phyloP scores from a whole-genome alignment of 768 basidiomycete species.

The Mycena maculata region DNA sequence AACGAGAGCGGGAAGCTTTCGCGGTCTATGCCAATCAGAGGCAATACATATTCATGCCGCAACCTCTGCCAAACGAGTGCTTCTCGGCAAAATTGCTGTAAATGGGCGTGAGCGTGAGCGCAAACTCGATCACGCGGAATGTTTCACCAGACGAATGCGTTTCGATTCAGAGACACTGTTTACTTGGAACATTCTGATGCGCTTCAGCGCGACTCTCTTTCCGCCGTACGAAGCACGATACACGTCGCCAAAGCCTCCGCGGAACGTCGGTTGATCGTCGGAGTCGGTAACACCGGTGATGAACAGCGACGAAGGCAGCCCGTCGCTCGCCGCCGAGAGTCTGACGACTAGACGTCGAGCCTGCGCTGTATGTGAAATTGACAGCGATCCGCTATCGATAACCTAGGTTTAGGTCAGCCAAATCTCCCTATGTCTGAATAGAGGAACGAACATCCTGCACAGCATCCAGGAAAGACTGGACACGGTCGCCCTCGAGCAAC shows the following conservation, averaged over 20 bases:
- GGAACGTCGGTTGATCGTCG: constrained; percentile 6
- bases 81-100: constrained; percentile 14
- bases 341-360: constrained; percentile 6
- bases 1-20: constrained; percentile 10
- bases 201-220: constrained; percentile 1
- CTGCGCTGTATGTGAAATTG: not conserved
- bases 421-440: not conserved
- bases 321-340: constrained; percentile 1
- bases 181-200: not conserved
- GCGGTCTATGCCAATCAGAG: constrained; percentile 13
- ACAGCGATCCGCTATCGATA: constrained; percentile 7
- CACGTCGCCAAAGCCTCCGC: constrained; percentile 8
- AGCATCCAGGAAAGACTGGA: constrained; percentile 6
- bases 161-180: not conserved
- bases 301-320: constrained; percentile 7
- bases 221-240: constrained; percentile 1
- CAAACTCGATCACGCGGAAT: not conserved
- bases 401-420: not conserved
- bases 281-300: constrained; percentile 14
- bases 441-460: not conserved
- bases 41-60: not conserved
- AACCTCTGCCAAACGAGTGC: constrained; percentile 14
- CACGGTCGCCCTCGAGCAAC: not conserved
- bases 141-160: not conserved
- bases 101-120: not conserved